phyloP scores from a whole-genome alignment of 768 basidiomycete genomes.

The Tubosaeta brunneosetosa region DNA sequence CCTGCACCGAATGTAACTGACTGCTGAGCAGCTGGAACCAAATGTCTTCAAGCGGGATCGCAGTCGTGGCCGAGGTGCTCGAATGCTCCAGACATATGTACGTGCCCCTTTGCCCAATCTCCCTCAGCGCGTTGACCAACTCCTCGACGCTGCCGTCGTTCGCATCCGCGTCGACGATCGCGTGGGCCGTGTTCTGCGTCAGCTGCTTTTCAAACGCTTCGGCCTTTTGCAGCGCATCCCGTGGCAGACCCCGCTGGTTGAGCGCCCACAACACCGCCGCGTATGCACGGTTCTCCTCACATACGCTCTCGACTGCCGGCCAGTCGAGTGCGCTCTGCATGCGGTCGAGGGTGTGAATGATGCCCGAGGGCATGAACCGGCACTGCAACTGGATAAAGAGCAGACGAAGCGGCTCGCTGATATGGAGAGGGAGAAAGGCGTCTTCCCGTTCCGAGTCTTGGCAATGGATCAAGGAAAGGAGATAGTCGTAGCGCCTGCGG shows the following conservation, averaged over 20 bases:
- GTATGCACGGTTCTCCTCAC: slow-evolving; percentile 61
- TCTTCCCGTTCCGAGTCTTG: slow-evolving; percentile 40
- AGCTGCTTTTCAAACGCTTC: slow-evolving; percentile 54
- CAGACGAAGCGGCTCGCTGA: slow-evolving; percentile 49
- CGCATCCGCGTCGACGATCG: slow-evolving; percentile 25
- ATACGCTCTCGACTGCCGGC: slow-evolving; percentile 50
- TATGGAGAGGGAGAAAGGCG: slow-evolving; percentile 24
- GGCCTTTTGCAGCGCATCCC: slow-evolving; percentile 62
- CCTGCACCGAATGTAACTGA: slow-evolving; percentile 77
- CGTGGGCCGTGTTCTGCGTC: slow-evolving; percentile 40
- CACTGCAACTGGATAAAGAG: slow-evolving; percentile 73
- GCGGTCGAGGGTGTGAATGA: slow-evolving; percentile 58
- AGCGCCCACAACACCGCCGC: slow-evolving; percentile 82
- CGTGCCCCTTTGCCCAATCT: slow-evolving; percentile 57
- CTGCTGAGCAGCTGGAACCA: slow-evolving; percentile 86
- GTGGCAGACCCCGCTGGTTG: slow-evolving; percentile 58
- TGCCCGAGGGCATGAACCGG: slow-evolving; percentile 55
- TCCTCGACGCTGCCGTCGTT: slow-evolving; percentile 26
- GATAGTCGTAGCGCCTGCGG: slow-evolving; percentile 66
- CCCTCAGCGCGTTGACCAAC: slow-evolving; percentile 47
- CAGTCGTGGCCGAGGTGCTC: slow-evolving; percentile 33
- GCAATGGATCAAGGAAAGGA: slow-evolving; percentile 63
- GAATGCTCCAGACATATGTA: slow-evolving; percentile 70
- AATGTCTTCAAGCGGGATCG: slow-evolving; percentile 66
- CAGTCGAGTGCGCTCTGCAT: slow-evolving; percentile 54